Base-by-base conservation (phyloP, 805 yeast species). In the Metschnikowia noctiluminum region DNA sequence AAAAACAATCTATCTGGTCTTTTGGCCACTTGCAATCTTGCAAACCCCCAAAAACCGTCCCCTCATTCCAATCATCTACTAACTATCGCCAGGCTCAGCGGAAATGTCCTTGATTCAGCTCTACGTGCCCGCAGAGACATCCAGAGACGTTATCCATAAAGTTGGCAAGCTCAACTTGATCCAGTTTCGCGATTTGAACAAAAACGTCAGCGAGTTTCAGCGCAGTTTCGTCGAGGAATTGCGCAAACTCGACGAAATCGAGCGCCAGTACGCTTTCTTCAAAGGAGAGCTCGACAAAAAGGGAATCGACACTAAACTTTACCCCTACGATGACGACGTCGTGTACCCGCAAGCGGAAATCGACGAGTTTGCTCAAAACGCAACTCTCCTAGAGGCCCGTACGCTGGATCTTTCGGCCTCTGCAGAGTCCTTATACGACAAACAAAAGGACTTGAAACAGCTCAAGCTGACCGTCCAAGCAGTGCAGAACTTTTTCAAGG, bases 41-140 rank as follows among this genome's bases (percentile, higher is more conserved):
- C 11, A 30, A 30, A 30, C 40, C 26, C 15, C 31, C 31, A 28
- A 28, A 28, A 28, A 28, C 31, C 31, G 7, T 8, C 11, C 11
- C 31, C 31, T 28, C 31, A 8, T 28, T 11, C 31, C 31, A 8
- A 11, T 28, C 11, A 8, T 28, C 31, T 56, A 60, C 62, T 55
- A 59, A 57, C 62, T n/a, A n/a, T 58, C 11, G 38, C 38, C 48
- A 67, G 74, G 97, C 77, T 91, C 98, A 49, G 98, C 98, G 85
- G 96, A 88, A 62, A 95, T 94, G 98, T 82, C 96, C 42, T 79
- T 91, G 59, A 87, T 92, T 45, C 97, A 94, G 73, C 76, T 94
- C 58, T 92, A 89, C 66, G 82, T 94, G 51, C 92, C 98, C 8
- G 83, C 88, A 28, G 99, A 94, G 69, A 84, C 87, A 39, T 81